These are phyloP conservation scores for Aspergillus felis DNA, from an alignment of 2,329 filamentous ascomycete genomes.

Conservation along the genomic window DNA sequence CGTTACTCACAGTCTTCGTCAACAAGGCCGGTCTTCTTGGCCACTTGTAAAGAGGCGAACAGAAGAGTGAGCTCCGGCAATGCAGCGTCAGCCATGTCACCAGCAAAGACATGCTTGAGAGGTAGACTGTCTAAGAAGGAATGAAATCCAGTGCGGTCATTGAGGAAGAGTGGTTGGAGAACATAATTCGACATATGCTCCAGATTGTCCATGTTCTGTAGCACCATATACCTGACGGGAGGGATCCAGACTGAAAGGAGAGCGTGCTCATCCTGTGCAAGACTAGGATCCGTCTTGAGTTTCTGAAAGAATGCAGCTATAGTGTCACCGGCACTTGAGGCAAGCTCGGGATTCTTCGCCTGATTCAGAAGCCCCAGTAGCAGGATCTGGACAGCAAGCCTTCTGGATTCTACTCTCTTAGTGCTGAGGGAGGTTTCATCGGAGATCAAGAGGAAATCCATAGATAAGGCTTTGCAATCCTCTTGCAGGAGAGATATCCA, in stretches of 20 bases:
- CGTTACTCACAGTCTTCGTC: slow-evolving; percentile 58
- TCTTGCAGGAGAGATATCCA: slow-evolving; percentile 33
- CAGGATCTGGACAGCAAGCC: slow-evolving; percentile 27
- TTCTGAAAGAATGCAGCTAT: slow-evolving; percentile 29
- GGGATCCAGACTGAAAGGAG: slow-evolving; percentile 32
- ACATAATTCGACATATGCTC: slow-evolving; percentile 35
- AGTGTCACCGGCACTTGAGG: slow-evolving; percentile 25
- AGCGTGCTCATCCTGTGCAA: slow-evolving; percentile 4
- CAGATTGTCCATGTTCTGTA: slow-evolving; percentile 33
- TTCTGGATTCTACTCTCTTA: slow-evolving; percentile 5
- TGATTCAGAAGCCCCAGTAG: slow-evolving; percentile 30
- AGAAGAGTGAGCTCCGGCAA: slow-evolving; percentile 57
- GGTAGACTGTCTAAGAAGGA: slow-evolving; percentile 57
- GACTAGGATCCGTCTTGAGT: slow-evolving; percentile 11
- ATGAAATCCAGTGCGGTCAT: slow-evolving; percentile 31
- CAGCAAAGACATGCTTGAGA: slow-evolving; percentile 46
- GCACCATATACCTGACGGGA: slow-evolving; percentile 33
- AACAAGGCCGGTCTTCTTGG: slow-evolving; percentile 66
- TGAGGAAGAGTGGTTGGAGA: slow-evolving; percentile 33
- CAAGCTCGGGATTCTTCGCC: slow-evolving; percentile 26
- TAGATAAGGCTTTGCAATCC: slow-evolving; percentile 28
- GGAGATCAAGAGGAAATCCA: slow-evolving; percentile 19
- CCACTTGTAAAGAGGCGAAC: slow-evolving; percentile 65
- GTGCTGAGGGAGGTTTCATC: slow-evolving; percentile 13
- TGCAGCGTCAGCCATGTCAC: slow-evolving; percentile 44